Evolutionary conservation across 345 rosid species (phyloP).

Genomic region (Theobroma cacao): DNA sequence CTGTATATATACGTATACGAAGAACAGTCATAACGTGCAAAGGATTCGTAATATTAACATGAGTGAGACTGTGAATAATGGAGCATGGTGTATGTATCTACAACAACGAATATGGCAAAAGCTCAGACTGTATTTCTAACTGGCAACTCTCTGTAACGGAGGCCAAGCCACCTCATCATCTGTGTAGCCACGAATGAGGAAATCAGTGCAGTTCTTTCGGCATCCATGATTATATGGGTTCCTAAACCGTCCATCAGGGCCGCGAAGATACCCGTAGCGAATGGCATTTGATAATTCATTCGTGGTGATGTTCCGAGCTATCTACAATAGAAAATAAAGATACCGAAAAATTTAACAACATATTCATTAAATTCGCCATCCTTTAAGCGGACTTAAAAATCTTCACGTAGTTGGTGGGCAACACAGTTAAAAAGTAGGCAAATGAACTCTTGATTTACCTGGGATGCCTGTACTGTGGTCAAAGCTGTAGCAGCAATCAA

Average conservation of each 20-base stretch:
- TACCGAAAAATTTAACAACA: not conserved
- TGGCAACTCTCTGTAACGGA: constrained; percentile 54
- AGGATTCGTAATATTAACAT: not conserved
- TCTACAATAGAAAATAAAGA: constrained; percentile 40
- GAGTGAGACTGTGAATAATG: not conserved
- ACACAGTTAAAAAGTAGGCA: not conserved
- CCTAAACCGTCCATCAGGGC: constrained; percentile 75
- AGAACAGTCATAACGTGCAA: not conserved
- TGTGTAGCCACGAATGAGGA: constrained; percentile 66
- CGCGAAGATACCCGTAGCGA: constrained; percentile 73
- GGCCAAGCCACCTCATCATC: constrained; percentile 78
- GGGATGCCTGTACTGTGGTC: constrained; percentile 62
- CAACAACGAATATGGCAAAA: not conserved
- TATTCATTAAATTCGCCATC: not conserved
- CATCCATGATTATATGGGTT: constrained; percentile 96
- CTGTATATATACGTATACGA: too few species aligned
- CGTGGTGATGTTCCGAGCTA: constrained; percentile 86
- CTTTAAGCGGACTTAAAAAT: not conserved
- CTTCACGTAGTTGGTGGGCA: not conserved
- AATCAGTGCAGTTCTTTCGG: constrained; percentile 79
- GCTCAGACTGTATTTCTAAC: constrained; percentile 14
- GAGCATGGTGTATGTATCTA: not conserved
- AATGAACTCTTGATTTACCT: constrained; percentile 41
- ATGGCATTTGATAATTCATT: constrained; percentile 70
- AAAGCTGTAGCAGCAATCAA: constrained; percentile 59